Evolutionary conservation across 352 stramenopile species (phyloP), one percentile per base, ranked within the genome.

Genomic region (Saprolegnia parasitica): DNA sequence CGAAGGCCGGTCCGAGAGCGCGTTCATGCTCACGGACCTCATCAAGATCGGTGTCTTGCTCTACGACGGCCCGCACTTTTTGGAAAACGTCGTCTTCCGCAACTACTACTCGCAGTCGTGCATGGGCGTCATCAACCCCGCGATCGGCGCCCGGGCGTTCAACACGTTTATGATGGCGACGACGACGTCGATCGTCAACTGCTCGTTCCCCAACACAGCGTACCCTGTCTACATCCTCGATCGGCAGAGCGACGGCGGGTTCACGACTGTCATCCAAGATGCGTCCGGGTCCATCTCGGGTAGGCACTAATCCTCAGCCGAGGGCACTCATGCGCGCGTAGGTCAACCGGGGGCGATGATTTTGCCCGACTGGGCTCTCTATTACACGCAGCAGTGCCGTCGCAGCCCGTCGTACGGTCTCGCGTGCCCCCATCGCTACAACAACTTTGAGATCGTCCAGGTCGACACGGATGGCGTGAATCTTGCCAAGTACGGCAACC

Each of bases 51-150:
- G 39, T 37, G 72, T 82, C 73, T 78, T 73, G 58, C 71, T 82
- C 15, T 80, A 80, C 66, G 76, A 80, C 26, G 76, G 76, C 0
- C 74, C 74, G 24, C 60, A 78, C 65, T 73, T 73, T 45, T 55
- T 82, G 4, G 58, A 73, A 47, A 78, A 82, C 71, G 73, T 40
- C 45, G 77, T 70, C 11, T 82, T 82, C 35, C 49, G 47, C 13
- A 66, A 74, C 55, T 82, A 76, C 74, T 74, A 75, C 55, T 79
- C 76, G 49, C 72, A 79, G 67, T 66, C 67, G 32, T 82, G 76
- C 46, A 63, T 82, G n/a, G 72, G 77, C 66, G 77, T 78, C 35
- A 71, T 72, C 58, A 80, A 78, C 52, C 67, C 76, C 0, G 76
- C 76, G 16, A 71, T 82, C 20, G 76, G 76, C n/a, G 72, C 71